These are phyloP conservation scores for Penicillium subrubescens DNA, from an alignment of 495 filamentous ascomycete genomes.

Conservation along the genomic window DNA sequence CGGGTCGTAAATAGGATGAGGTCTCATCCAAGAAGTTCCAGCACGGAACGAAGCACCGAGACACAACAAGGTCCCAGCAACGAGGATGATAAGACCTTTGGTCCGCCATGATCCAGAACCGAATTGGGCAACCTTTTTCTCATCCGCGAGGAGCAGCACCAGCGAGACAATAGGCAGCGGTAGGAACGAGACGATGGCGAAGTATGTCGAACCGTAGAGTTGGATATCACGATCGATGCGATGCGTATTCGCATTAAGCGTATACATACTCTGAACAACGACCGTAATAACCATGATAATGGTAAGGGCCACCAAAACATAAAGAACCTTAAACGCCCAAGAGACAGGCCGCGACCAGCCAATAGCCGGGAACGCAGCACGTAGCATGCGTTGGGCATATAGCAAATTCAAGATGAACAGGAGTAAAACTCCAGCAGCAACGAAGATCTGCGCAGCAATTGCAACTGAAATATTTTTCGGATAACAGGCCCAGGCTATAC, in stretches of 20 bases:
- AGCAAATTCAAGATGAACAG: slow-evolving; percentile 83
- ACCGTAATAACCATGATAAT: slow-evolving; percentile 71
- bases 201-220: slow-evolving; percentile 66
- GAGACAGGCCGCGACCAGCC: slow-evolving; percentile 63
- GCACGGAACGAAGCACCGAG: slow-evolving; percentile 72
- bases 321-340: slow-evolving; percentile 56
- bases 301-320: slow-evolving; percentile 59
- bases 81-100: slow-evolving; percentile 66
- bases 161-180: slow-evolving; percentile 65
- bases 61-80: slow-evolving; percentile 57
- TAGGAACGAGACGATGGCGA: slow-evolving; percentile 71
- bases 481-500: slow-evolving; percentile 55
- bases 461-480: slow-evolving; percentile 52
- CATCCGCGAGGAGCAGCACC: slow-evolving; percentile 54
- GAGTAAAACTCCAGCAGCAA: slow-evolving; percentile 73
- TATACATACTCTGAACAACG: slow-evolving; percentile 67
- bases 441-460: slow-evolving; percentile 74
- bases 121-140: slow-evolving; percentile 62
- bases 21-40: slow-evolving; percentile 55
- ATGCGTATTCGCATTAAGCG: slow-evolving; percentile 53
- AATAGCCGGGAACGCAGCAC: slow-evolving; percentile 69
- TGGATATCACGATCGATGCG: slow-evolving; percentile 62
- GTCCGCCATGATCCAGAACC: slow-evolving; percentile 65
- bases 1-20: slow-evolving; percentile 55
- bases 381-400: slow-evolving; percentile 74